Evolutionary conservation across 176 grass and related monocot genomes (phyloP).

Genomic region (Oryza glumipatula): DNA sequence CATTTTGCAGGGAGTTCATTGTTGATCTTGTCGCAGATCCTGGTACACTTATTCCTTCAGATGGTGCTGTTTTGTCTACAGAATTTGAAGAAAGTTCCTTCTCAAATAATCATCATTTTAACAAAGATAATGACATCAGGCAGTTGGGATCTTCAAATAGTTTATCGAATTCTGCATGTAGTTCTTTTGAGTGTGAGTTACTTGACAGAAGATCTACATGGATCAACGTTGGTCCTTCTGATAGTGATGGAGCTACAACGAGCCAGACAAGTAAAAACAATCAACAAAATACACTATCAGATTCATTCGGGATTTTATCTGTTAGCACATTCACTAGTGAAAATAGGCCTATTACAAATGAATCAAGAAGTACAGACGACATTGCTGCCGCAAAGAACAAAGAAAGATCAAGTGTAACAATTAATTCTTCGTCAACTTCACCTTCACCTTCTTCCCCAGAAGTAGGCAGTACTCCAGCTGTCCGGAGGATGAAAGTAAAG

Average conservation of each 20-base stretch:
- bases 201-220: conserved; percentile 49
- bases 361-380: conserved; percentile 20
- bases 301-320: conserved; percentile 52
- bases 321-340: conserved; percentile 53
- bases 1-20: conserved; percentile 88
- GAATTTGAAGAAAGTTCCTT: conserved; percentile 60
- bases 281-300: conserved; percentile 53
- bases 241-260: conserved; percentile 48
- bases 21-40: conserved; percentile 96
- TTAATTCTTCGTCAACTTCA: conserved; percentile 50
- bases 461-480: conserved; percentile 48
- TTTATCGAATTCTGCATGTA: conserved; percentile 52
- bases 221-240: conserved; percentile 49
- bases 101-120: conserved; percentile 48
- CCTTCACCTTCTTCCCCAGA: conserved; percentile 56
- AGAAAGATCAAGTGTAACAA: conserved; percentile 38
- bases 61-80: conserved; percentile 62
- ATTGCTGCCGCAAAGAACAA: conserved; percentile 43
- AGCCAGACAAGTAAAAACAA: conserved; percentile 54
- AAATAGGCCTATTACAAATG: conserved; percentile 35
- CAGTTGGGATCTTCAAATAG: conserved; percentile 52
- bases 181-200: conserved; percentile 55
- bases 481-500: conserved; percentile 91
- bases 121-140: conserved; percentile 43
- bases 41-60: conserved; percentile 89